Evolutionary conservation across 2,329 filamentous ascomycete genomes (phyloP).

Genomic region (Trichoderma endophyticum): DNA sequence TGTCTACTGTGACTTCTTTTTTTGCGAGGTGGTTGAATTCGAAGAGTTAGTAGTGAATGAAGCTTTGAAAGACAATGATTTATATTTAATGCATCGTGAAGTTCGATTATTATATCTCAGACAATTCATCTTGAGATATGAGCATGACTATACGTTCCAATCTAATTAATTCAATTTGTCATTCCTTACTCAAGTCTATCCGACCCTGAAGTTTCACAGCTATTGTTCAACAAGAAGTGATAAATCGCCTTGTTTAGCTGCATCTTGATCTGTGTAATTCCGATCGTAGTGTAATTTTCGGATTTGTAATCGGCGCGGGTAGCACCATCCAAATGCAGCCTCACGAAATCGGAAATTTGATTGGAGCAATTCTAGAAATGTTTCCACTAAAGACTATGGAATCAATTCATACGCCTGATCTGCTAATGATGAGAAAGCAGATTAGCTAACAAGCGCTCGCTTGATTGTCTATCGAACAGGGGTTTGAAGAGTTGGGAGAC

Average conservation of each 20-base stretch:
- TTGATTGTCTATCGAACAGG: not conserved
- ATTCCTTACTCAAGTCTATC: not conserved
- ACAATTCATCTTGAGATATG: not conserved
- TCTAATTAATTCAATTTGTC: not conserved
- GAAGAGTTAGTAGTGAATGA: not conserved
- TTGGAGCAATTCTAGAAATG: not conserved
- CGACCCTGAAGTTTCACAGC: not conserved
- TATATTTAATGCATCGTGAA: not conserved
- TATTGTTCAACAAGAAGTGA: not conserved
- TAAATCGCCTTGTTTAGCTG: not conserved
- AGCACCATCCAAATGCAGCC: not conserved
- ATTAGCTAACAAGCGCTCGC: not conserved
- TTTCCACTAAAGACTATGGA: not conserved
- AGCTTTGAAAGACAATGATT: not conserved
- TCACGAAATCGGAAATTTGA: not conserved
- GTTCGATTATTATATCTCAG: not conserved
- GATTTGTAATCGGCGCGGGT: not conserved
- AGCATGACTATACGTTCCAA: not conserved
- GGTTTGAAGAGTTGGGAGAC: not conserved
- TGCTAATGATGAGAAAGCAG: slow-evolving; percentile 10
- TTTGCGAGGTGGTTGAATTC: not conserved
- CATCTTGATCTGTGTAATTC: not conserved
- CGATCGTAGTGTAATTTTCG: not conserved
- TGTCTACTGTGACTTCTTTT: not conserved
- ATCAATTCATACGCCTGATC: not conserved